These are phyloP conservation scores for Cytospora piceae DNA, from an alignment of 2,329 filamentous ascomycete genomes.

Conservation along the genomic window DNA sequence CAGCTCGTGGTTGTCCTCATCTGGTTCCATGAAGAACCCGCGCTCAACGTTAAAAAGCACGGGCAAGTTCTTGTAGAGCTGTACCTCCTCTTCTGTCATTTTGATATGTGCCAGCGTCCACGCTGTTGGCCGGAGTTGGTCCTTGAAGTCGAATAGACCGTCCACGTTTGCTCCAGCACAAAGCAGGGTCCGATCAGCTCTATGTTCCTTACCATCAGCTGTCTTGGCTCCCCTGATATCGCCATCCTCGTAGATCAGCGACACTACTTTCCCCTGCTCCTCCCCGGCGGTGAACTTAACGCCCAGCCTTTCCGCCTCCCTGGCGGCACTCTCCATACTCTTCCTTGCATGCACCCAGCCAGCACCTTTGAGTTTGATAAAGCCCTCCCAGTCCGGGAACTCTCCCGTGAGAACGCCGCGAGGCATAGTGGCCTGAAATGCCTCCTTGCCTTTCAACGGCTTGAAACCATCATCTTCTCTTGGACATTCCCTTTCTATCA, in stretches of 20 bases:
- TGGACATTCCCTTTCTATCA: constrained; percentile 32
- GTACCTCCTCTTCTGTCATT: constrained; percentile 49
- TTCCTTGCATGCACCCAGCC: constrained; percentile 59
- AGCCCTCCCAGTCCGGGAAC: constrained; percentile 56
- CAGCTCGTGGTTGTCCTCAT: constrained; percentile 48
- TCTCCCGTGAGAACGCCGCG: constrained; percentile 53
- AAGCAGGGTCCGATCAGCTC: constrained; percentile 50
- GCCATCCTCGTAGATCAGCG: constrained; percentile 43
- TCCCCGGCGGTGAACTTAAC: constrained; percentile 50
- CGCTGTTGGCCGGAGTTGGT: constrained; percentile 56
- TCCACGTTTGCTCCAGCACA: constrained; percentile 53
- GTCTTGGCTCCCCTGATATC: constrained; percentile 49
- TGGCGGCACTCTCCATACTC: constrained; percentile 49
- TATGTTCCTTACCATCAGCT: constrained; percentile 45
- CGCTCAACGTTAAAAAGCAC: constrained; percentile 53
- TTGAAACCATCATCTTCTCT: constrained; percentile 33
- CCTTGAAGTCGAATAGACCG: constrained; percentile 52
- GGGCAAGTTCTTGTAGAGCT: constrained; percentile 51
- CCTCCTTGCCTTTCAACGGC: constrained; percentile 45
- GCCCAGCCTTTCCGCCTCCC: constrained; percentile 50
- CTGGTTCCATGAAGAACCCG: constrained; percentile 55
- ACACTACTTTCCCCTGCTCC: constrained; percentile 42
- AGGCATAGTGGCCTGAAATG: constrained; percentile 56
- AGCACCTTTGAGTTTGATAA: constrained; percentile 47
- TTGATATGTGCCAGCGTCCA: constrained; percentile 58